Conservation (phyloP, 805 yeast genomes). For the Metschnikowia lochheadii region DNA sequence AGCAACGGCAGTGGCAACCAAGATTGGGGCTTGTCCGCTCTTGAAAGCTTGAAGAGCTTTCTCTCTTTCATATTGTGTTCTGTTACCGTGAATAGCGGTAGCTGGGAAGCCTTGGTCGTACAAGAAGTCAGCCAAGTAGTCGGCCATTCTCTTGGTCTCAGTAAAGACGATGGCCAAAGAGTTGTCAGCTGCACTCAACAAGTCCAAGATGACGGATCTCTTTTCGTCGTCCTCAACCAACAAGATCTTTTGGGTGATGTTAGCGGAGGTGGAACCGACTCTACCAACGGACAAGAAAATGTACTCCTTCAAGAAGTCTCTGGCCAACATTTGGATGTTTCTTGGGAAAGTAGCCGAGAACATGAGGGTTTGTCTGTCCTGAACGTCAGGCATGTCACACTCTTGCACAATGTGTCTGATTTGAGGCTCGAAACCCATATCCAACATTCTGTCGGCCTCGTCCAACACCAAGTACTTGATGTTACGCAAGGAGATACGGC, state of each 20-base stretch:
- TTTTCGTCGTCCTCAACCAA: slow-evolving; percentile 94
- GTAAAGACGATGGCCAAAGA: slow-evolving; percentile 94
- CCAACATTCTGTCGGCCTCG: slow-evolving; percentile 99
- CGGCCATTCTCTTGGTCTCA: slow-evolving; percentile 99
- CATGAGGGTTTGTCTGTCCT: slow-evolving; percentile 93
- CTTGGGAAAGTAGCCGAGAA: slow-evolving; percentile 99
- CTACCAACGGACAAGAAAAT: slow-evolving; percentile 96
- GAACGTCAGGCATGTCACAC: slow-evolving; percentile 94
- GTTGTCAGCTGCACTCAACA: slow-evolving; percentile 67
- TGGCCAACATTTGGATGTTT: slow-evolving; percentile 94
- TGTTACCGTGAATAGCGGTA: slow-evolving; percentile 98
- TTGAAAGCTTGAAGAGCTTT: slow-evolving; percentile 93
- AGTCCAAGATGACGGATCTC: slow-evolving; percentile 82
- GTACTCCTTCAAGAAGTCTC: slow-evolving; percentile 94
- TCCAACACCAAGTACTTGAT: slow-evolving; percentile 93
- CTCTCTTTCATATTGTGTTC: slow-evolving; percentile 97
- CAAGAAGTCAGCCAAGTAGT: slow-evolving; percentile 86
- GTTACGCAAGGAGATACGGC: slow-evolving; percentile 81
- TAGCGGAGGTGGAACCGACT: slow-evolving; percentile 98
- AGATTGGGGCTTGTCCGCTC: slow-evolving; percentile 84
- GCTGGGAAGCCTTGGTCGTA: slow-evolving; percentile 90
- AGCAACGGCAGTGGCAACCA: slow-evolving; percentile 99
- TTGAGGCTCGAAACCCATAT: slow-evolving; percentile 99
- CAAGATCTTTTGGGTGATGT: slow-evolving; percentile 89
- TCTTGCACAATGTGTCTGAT: slow-evolving; percentile 97